Base-by-base conservation (phyloP, 2,329 filamentous ascomycete species). In the Huntiella omanensis region DNA sequence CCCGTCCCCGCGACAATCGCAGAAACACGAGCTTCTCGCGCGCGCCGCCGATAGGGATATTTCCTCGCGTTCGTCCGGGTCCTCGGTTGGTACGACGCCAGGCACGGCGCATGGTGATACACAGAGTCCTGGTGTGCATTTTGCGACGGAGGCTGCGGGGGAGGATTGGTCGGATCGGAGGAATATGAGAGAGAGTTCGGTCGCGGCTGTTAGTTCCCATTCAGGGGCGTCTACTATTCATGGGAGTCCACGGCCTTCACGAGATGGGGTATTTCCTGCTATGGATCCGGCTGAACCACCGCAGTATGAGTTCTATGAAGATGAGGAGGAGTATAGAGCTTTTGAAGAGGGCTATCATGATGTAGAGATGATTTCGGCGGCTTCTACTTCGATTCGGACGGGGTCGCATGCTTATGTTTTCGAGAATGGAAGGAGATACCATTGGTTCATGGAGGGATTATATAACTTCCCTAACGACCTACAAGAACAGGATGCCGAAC, bases 401-500 rank as follows among this genome's bases (percentile, higher is more conserved):
- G 40, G 32, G 11, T 39, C 36, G 17, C 47, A 49, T 33, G 51
- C 44, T 4, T 50, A 52, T 40, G 46, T 45, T 5, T 49, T 38
- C 37, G 49, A 49, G 13, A 50, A 52, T 40, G 51, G 51, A 12
- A 33, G 56, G 35, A 46, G 55, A 13, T 69, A 68, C 48, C 66
- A 69, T 52, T 58, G 59, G 33, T 69, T 62, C 52, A 59, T 60
- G 43, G 56, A 62, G 36, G 63, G 63, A 33, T 57, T 59, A 8
- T 77, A 77, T 53, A 68, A 68, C 46, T 73, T 75, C 43, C 73
- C 73, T 19, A 77, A 75, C 47, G 73, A 77, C 50, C 72, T 75
- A 42, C 59, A 65, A 4, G 73, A 77, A 57, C 71, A 75, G 54
- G 70, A 75, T 52, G 60, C 70, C 34, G 67, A 73, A 52, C 70